Evolutionary conservation across 1,284 basidiomycete species (phyloP), one percentile per base, ranked within the genome.

Genomic region (Irpex sp.): DNA sequence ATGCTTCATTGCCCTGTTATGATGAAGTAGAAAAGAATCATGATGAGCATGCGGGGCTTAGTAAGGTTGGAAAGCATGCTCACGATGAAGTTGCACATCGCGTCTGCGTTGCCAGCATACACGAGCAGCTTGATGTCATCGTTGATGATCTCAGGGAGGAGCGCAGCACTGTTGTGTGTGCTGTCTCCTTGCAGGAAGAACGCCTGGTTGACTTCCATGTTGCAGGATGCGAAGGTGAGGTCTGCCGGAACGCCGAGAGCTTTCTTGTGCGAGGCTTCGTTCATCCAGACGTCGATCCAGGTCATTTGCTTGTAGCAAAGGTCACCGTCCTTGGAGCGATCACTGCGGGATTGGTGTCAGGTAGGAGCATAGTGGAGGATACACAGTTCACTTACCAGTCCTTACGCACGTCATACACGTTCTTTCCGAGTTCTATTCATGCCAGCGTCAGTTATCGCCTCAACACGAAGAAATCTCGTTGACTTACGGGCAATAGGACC

Each of bases 341-440:
- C 83, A 71, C 67, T 66, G 36, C 21, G n/a, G 13, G 13, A 21
- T 36, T 46, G 49, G 31, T 39, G n/a, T 58, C 17, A 39, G 33
- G 9, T 13, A 35, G 54, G 36, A 57, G 36, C 35, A 55, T 13
- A 54, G 7, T 26, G 51, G 15, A 54, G 49, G 26, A 33, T 35
- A 17, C 9, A 9, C 11, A 21, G 17, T 26, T n/a, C 26, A 53
- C 64, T 19, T 56, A 67, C 66, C 95, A 98, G 65, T 81, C 81
- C 66, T 77, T 81, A 62, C 95, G 87, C 8, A 95, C 90, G 70
- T 98, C 96, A 74, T 97, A 97, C 36, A 90, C 84, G 75, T 91
- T 91, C 47, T 81, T 72, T 5, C 86, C 88, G 70, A 83, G 81
- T 74, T 86, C 87, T 89, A 26, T 46, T n/a, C 35, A 11, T 8